Base-by-base conservation (phyloP, 768 basidiomycete genomes). In the Pisolithus tinctorius region DNA sequence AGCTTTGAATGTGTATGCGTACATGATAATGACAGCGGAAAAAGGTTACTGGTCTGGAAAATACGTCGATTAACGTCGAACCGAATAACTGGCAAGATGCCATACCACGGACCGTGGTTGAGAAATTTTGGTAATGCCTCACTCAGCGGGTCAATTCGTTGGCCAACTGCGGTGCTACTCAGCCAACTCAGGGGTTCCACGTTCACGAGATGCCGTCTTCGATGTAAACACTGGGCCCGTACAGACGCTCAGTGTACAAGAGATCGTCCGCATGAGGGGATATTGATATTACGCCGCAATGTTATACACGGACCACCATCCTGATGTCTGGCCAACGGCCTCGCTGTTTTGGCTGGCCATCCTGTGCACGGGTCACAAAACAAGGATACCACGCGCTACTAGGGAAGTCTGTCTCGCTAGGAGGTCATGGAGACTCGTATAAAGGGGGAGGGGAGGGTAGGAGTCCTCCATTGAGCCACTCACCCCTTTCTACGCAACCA, bases 321-420 rank as follows among this genome's bases (percentile, higher is more conserved):
- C 57, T 13, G 50, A 52, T 49, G 27, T 0, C 37, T 40, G 23
- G 52, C 50, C 53, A 51, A 47, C 45, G 47, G 42, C 55, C 54
- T 45, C 34, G 14, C 34, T 52, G 55, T 30, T n/a, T 39, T 17
- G 14, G 5, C 0, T 44, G 51, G 48, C 55, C 63, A 64, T 43
- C 64, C 63, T 65, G 63, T 65, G 45, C 25, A 53, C 20, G 37
- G 8, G 36, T 48, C 42, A 46, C 16, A n/a, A 30, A 14, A 17
- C 13, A 20, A 10, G 43, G 7, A 20, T 14, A 6, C 8, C 43
- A 29, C 43, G 26, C 26, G 40, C 25, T 4, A 41, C n/a, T 20
- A 20, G 20, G 20, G 20, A 20, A 20, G 20, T 20, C 20, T 20
- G 20, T 20, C 20, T 20, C 20, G 11, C 6, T 8, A 6, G 40